Conservation (phyloP, 1,284 basidiomycete species). For the Exobasidium cylindrosporum region DNA sequence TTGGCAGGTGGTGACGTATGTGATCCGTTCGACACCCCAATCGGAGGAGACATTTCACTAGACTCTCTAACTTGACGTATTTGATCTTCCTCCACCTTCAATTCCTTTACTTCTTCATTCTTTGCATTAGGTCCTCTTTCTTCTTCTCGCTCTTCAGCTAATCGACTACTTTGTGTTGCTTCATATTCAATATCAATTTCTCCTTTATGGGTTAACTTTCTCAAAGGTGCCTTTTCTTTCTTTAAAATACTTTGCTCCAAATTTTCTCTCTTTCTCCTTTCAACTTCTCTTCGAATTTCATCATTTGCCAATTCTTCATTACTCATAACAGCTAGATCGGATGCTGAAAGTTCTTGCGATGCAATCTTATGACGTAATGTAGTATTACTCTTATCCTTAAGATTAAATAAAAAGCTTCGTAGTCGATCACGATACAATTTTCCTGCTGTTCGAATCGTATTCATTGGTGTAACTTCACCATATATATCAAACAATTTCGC, state of each 20-base stretch:
- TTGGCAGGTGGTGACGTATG: no score
- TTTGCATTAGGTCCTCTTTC: neutral
- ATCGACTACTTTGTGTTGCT: neutral
- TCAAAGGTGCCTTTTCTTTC: slow-evolving; percentile 31
- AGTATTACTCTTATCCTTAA: slow-evolving; percentile 50
- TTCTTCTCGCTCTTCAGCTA: neutral
- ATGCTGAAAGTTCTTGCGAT: slow-evolving; percentile 33
- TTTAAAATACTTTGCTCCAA: slow-evolving; percentile 44
- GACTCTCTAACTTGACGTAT: no score
- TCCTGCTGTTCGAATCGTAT: neutral
- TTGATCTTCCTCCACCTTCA: neutral
- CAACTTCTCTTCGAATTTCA: slow-evolving; percentile 40
- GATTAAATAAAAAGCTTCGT: slow-evolving; percentile 50
- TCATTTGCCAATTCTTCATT: slow-evolving; percentile 53
- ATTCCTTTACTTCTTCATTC: slow-evolving; percentile 6
- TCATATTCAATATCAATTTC: slow-evolving; percentile 53
- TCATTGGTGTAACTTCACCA: slow-evolving; percentile 22
- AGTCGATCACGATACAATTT: slow-evolving; percentile 48
- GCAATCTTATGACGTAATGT: slow-evolving; percentile 46
- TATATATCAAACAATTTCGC: slow-evolving; percentile 30
- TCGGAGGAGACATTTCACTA: no score
- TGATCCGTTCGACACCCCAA: neutral
- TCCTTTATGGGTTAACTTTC: slow-evolving; percentile 56
- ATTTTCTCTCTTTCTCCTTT: slow-evolving; percentile 45
- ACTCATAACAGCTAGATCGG: slow-evolving; percentile 39